Conservation (phyloP, 2,329 filamentous ascomycete genomes). For the Beauveria medogensis region DNA sequence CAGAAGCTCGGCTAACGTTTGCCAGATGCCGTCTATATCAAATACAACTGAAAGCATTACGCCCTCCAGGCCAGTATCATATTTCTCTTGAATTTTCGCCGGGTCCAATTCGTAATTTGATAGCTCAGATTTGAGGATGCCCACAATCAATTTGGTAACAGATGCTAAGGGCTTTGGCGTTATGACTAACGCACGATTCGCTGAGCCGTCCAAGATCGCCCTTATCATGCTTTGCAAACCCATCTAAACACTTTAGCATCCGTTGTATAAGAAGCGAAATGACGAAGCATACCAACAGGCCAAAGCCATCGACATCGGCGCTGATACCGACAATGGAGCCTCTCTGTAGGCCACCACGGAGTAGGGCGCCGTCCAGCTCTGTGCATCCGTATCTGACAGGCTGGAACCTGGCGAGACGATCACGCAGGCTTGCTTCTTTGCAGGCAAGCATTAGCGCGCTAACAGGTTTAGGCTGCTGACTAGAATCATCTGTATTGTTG, state of each 20-base stretch:
- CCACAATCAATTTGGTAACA: not conserved
- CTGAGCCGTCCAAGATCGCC: slow-evolving; percentile 24
- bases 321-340: slow-evolving; percentile 47
- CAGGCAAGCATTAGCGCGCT: slow-evolving; percentile 35
- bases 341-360: slow-evolving; percentile 40
- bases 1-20: slow-evolving; percentile 46
- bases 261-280: not conserved
- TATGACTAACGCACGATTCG: slow-evolving; percentile 33
- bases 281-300: slow-evolving; percentile 33
- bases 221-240: slow-evolving; percentile 40
- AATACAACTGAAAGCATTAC: slow-evolving; percentile 50
- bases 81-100: not conserved
- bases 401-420: slow-evolving; percentile 23
- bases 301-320: slow-evolving; percentile 39
- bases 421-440: slow-evolving; percentile 29
- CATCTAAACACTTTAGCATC: slow-evolving; percentile 25
- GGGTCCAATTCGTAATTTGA: not conserved
- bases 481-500: no score
- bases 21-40: slow-evolving; percentile 49
- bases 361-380: slow-evolving; percentile 40
- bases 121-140: not conserved
- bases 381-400: slow-evolving; percentile 34
- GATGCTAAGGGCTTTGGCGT: slow-evolving; percentile 37
- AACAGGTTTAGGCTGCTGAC: slow-evolving; percentile 24
- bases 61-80: slow-evolving; percentile 35